These are phyloP conservation scores for Mycena sanguinolenta DNA, from an alignment of 768 basidiomycete genomes.

Conservation along the genomic window DNA sequence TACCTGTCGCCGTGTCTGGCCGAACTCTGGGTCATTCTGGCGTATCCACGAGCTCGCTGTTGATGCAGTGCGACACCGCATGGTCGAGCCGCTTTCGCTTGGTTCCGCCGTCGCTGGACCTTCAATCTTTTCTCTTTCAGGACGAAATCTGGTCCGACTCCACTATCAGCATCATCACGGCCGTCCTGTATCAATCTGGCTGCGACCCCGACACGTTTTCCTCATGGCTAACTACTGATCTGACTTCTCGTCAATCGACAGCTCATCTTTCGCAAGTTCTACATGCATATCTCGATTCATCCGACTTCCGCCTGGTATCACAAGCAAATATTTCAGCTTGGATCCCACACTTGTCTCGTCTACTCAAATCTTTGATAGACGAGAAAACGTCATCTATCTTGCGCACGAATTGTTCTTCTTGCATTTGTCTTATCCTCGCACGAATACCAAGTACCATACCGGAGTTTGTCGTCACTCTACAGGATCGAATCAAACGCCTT, in stretches of 20 bases:
- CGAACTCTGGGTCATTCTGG: constrained; percentile 31
- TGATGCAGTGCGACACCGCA: constrained; percentile 44
- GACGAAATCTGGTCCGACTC: constrained; percentile 56
- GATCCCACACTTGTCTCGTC: constrained; percentile 46
- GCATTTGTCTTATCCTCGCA: constrained; percentile 46
- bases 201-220: constrained; percentile 43
- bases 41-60: constrained; percentile 37
- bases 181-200: constrained; percentile 58
- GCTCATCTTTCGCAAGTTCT: constrained; percentile 55
- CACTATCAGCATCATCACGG: constrained; percentile 58
- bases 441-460: constrained; percentile 40
- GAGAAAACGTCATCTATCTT: constrained; percentile 28
- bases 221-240: constrained; percentile 57
- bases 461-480: constrained; percentile 41
- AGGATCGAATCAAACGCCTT: constrained; percentile 43
- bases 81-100: constrained; percentile 49
- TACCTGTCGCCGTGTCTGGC: constrained; percentile 55
- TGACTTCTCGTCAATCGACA: constrained; percentile 39
- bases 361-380: constrained; percentile 38
- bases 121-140: constrained; percentile 55
- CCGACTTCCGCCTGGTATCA: constrained; percentile 34
- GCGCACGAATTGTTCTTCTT: constrained; percentile 41
- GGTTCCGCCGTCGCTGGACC: constrained; percentile 41
- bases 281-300: constrained; percentile 62
- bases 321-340: constrained; percentile 43